phyloP scores from a whole-genome alignment of 495 filamentous ascomycete genomes.

The Penicillium nucicola region DNA sequence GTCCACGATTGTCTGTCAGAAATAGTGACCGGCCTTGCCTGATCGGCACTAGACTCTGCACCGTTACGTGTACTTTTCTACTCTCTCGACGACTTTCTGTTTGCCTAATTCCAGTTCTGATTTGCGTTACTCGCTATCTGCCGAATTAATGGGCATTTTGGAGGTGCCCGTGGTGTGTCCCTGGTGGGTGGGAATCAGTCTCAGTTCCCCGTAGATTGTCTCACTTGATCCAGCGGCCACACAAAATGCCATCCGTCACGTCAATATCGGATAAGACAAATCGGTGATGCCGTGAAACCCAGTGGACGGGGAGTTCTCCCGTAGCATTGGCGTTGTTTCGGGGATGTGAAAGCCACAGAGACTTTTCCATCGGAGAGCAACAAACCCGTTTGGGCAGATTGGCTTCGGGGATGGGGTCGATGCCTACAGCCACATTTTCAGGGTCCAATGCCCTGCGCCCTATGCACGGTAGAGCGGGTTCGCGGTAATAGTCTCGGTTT shows the following conservation, averaged over 20 bases:
- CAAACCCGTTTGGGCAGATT: too few relatives aligned
- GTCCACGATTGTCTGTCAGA: too few relatives aligned
- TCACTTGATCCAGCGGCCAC: slow-evolving; percentile 12
- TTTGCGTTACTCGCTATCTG: too few relatives aligned
- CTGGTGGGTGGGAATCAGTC: neutral
- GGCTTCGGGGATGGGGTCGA: neutral
- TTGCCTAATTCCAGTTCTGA: too few relatives aligned
- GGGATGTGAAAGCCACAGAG: too few relatives aligned
- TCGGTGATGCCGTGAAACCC: neutral
- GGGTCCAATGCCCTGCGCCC: neutral
- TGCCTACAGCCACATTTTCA: neutral
- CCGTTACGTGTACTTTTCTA: too few relatives aligned
- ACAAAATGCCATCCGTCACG: neutral
- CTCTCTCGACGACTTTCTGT: too few relatives aligned
- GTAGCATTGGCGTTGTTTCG: slow-evolving; percentile 2
- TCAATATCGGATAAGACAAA: neutral
- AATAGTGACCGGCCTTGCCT: too few relatives aligned
- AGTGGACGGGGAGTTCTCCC: neutral
- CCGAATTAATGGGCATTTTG: too few relatives aligned
- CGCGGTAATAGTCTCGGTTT: neutral
- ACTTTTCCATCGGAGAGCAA: neutral
- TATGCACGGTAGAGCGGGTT: neutral
- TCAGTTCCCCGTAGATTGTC: slow-evolving; percentile 5
- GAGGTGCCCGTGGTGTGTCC: too few relatives aligned
- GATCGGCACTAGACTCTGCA: too few relatives aligned